Conservation (phyloP, 805 yeast species). For the Candida pseudoglaebosa region DNA sequence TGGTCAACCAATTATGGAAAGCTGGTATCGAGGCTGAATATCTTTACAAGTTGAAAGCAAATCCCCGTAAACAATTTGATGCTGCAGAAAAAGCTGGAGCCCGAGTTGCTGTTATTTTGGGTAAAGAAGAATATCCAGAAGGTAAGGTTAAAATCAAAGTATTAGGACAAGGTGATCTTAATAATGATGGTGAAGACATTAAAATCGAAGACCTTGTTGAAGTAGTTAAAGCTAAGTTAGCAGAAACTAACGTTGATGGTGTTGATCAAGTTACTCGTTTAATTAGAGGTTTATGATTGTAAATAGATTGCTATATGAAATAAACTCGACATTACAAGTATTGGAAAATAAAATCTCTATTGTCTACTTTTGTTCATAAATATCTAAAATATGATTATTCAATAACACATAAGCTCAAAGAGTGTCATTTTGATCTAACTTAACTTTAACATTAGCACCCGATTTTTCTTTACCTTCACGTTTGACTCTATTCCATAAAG, state of each 20-base stretch:
- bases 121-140: conserved; percentile 85
- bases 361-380: no score
- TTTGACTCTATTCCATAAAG: conserved; percentile 79
- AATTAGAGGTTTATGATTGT: conserved; percentile 47
- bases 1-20: conserved; percentile 80
- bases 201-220: conserved; percentile 55
- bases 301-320: not conserved
- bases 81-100: conserved; percentile 96
- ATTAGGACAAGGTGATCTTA: conserved; percentile 82
- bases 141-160: conserved; percentile 84
- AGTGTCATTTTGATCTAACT: conserved; percentile 10
- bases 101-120: conserved; percentile 84
- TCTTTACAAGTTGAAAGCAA: conserved; percentile 88
- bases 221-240: conserved; percentile 39
- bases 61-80: conserved; percentile 93
- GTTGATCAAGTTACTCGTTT: conserved; percentile 62
- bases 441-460: conserved; percentile 22
- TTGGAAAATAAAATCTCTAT: no score
- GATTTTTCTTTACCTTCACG: conserved; percentile 43
- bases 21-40: conserved; percentile 89
- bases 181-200: conserved; percentile 80
- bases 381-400: no score
- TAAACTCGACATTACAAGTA: not conserved
- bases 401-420: not conserved
- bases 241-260: conserved; percentile 45